Evolutionary conservation across 176 grass and related monocot genomes (phyloP).

Genomic region (Aegilops umbellulata): DNA sequence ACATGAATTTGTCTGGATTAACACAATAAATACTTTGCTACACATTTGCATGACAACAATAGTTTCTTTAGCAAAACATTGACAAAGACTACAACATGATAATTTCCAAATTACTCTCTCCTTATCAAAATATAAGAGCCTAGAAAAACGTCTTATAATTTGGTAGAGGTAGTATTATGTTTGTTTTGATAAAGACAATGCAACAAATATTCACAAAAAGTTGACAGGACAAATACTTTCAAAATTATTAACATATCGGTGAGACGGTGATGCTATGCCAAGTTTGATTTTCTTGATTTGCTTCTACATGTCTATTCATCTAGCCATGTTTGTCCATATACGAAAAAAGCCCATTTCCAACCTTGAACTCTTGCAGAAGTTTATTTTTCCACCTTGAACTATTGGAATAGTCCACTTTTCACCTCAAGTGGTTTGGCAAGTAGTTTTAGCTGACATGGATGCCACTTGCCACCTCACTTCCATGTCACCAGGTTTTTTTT

Average conservation of each 20-base stretch:
- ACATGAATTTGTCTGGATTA: not conserved
- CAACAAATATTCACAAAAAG: not conserved
- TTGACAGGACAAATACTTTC: not conserved
- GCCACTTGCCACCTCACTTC: not conserved
- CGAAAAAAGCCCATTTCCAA: not conserved
- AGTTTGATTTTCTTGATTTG: slow-evolving; percentile 8
- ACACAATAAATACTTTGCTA: not conserved
- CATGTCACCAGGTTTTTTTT: not conserved
- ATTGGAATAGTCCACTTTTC: not conserved
- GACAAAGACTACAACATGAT: not conserved
- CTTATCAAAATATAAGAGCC: no score
- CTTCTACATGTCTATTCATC: not conserved
- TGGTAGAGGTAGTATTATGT: not conserved
- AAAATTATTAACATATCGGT: not conserved
- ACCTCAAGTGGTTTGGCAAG: not conserved
- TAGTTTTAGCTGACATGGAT: not conserved
- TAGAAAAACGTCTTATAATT: no score
- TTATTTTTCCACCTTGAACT: not conserved
- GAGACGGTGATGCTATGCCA: not conserved
- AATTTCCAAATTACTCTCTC: not conserved
- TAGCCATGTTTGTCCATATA: slow-evolving; percentile 13
- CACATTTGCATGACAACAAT: not conserved
- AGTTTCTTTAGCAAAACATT: slow-evolving; percentile 8
- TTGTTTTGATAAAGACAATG: not conserved
- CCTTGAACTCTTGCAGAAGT: not conserved